phyloP scores from a whole-genome alignment of 768 basidiomycete species.

The Chalciporus pseudorubinellus region DNA sequence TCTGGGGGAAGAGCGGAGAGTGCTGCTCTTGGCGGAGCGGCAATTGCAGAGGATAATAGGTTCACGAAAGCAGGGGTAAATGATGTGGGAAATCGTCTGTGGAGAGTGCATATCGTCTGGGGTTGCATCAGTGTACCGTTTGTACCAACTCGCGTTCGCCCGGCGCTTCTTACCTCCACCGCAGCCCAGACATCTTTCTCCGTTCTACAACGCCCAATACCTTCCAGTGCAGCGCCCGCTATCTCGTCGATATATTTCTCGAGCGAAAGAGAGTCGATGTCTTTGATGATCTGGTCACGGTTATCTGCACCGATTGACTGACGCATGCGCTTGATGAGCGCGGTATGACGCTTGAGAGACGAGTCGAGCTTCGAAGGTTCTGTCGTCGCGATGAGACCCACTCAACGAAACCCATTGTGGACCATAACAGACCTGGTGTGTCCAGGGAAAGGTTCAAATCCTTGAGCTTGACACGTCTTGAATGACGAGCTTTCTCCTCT shows the following conservation, averaged over 20 bases:
- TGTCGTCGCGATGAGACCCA: constrained; percentile 28
- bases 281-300: constrained; percentile 85
- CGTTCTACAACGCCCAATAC: constrained; percentile 81
- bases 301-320: constrained; percentile 83
- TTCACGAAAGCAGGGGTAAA: constrained; percentile 75
- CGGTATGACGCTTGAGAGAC: constrained; percentile 93
- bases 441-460: constrained; percentile 50
- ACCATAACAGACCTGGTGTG: constrained; percentile 43
- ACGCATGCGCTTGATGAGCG: constrained; percentile 89
- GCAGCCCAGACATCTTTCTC: constrained; percentile 92
- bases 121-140: constrained; percentile 1
- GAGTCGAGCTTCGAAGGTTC: constrained; percentile 84
- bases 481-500: constrained; percentile 51
- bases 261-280: constrained; percentile 83
- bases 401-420: neutral
- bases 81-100: constrained; percentile 77
- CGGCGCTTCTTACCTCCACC: constrained; percentile 66
- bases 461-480: constrained; percentile 58
- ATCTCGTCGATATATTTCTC: constrained; percentile 98
- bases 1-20: constrained; percentile 62
- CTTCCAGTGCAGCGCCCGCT: constrained; percentile 82
- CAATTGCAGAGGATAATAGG: constrained; percentile 54
- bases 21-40: constrained; percentile 55
- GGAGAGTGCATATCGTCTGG: constrained; percentile 85
- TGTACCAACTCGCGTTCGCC: neutral